Percentiles rank a stretch among this genome's conserved stretches.
phyloP scores from a whole-genome alignment of 805 yeast species.

The Kluyveromyces aestuarii region DNA sequence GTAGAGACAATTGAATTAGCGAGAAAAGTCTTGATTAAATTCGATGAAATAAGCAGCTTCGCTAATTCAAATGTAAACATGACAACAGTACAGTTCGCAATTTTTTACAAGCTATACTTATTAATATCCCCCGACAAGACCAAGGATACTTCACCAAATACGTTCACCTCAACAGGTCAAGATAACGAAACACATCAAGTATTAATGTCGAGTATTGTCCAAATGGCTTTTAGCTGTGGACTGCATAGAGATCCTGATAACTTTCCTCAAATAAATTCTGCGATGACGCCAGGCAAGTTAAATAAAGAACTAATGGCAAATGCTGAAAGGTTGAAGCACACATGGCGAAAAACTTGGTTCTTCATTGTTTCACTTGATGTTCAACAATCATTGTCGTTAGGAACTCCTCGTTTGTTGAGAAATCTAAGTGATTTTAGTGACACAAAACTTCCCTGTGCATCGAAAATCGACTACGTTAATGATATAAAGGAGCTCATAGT shows the following conservation, averaged over 20 bases:
- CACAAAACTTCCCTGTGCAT: constrained; percentile 36
- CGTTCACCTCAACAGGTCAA: constrained; percentile 17
- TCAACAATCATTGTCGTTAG: constrained; percentile 34
- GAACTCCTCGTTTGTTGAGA: constrained; percentile 32
- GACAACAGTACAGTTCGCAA: constrained; percentile 47
- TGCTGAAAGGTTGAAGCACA: constrained; percentile 33
- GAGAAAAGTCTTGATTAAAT: constrained; percentile 24
- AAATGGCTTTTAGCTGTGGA: constrained; percentile 61
- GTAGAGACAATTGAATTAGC: constrained; percentile 20
- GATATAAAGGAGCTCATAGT: constrained; percentile 38
- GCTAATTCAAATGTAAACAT: constrained; percentile 27
- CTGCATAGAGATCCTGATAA: constrained; percentile 57
- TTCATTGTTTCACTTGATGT: constrained; percentile 35
- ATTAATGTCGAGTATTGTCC: constrained; percentile 46
- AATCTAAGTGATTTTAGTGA: constrained; percentile 33
- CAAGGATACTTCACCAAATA: constrained; percentile 9
- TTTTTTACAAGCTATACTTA: constrained; percentile 47
- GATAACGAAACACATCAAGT: constrained; percentile 54
- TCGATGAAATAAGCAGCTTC: constrained; percentile 27
- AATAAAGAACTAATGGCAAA: constrained; percentile 20
- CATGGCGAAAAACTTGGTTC: constrained; percentile 54
- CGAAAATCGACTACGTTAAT: constrained; percentile 28
- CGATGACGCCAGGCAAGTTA: constrained; percentile 5
- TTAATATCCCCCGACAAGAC: constrained; percentile 44
- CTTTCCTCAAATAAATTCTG: constrained; percentile 35